These are phyloP conservation scores for Neonectria hederae DNA, from an alignment of 2,329 filamentous ascomycete species.

Conservation along the genomic window DNA sequence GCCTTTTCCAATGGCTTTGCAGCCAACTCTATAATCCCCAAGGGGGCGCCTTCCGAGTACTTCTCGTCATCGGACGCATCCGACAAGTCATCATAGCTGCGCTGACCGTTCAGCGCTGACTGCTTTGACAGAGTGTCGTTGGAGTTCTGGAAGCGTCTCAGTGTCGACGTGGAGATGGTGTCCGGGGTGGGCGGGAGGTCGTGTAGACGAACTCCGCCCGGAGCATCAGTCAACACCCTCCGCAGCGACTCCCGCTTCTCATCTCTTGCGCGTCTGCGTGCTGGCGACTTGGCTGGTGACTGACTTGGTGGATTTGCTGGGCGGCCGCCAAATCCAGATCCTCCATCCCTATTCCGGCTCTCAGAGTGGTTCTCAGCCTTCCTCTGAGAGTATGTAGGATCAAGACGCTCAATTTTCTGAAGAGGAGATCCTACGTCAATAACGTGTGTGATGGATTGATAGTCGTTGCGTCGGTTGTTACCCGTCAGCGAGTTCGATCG, in stretches of 20 bases:
- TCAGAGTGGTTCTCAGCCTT: constrained; percentile 46
- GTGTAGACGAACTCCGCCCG: constrained; percentile 51
- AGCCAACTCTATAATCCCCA: constrained; percentile 27
- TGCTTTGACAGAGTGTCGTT: constrained; percentile 57
- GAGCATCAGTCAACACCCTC: constrained; percentile 59
- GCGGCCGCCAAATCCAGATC: constrained; percentile 28
- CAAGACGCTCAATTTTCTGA: constrained; percentile 60
- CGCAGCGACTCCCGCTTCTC: constrained; percentile 60
- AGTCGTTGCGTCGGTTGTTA: constrained; percentile 47
- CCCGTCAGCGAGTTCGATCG: constrained; percentile 46
- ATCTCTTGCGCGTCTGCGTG: constrained; percentile 48
- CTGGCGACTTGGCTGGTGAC: constrained; percentile 34
- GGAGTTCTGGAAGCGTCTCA: constrained; percentile 61
- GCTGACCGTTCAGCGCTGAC: constrained; percentile 42
- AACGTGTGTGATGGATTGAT: constrained; percentile 58
- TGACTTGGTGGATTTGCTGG: constrained; percentile 8
- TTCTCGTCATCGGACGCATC: constrained; percentile 41
- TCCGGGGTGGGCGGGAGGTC: constrained; percentile 67
- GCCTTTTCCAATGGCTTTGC: constrained; percentile 34
- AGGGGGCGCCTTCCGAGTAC: constrained; percentile 26
- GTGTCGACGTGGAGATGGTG: constrained; percentile 66
- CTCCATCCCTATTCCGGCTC: constrained; percentile 40
- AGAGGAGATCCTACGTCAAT: constrained; percentile 59
- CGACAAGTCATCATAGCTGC: constrained; percentile 45
- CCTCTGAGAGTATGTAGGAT: constrained; percentile 45